Conservation (phyloP, 176 grass and related monocot species). For the Cenchrus fungigraminus region DNA sequence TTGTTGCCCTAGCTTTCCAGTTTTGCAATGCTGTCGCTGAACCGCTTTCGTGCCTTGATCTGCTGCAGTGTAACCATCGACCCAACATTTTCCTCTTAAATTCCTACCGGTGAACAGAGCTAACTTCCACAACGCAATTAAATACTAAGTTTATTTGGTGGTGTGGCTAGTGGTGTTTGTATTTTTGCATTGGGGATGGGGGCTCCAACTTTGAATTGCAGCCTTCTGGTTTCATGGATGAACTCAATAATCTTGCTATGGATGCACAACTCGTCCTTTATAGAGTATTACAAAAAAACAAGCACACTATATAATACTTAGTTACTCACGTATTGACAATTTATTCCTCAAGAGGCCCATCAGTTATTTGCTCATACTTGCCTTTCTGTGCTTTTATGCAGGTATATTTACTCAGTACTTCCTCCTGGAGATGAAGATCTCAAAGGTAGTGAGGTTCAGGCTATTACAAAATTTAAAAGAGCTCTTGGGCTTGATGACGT, state of each 20-base stretch:
- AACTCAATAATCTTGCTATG: background rate
- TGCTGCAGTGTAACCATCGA: background rate
- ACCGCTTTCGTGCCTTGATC: background rate
- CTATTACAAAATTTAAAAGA: conserved; percentile 85
- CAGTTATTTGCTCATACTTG: conserved; percentile 42
- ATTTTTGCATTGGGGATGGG: background rate
- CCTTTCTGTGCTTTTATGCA: conserved; percentile 51
- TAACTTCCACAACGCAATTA: background rate
- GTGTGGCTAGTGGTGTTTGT: background rate
- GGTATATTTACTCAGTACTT: conserved; percentile 89
- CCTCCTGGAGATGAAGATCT: conserved; percentile 80
- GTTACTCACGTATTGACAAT: background rate
- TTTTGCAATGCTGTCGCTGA: background rate
- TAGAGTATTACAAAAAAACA: background rate
- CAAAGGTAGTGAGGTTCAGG: conserved; percentile 84
- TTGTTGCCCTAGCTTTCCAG: background rate
- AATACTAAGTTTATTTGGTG: background rate
- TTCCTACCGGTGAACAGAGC: background rate
- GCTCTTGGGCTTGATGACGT: conserved; percentile 93
- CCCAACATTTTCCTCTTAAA: background rate
- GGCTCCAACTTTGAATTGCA: background rate
- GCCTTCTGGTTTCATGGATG: background rate
- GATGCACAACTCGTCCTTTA: background rate
- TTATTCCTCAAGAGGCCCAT: conserved; percentile 1
- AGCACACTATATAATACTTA: background rate